Percentiles rank a stretch among this genome's conserved stretches.
phyloP scores from a whole-genome alignment of 2,329 filamentous ascomycete genomes.

The Sphaerulina populicola region DNA sequence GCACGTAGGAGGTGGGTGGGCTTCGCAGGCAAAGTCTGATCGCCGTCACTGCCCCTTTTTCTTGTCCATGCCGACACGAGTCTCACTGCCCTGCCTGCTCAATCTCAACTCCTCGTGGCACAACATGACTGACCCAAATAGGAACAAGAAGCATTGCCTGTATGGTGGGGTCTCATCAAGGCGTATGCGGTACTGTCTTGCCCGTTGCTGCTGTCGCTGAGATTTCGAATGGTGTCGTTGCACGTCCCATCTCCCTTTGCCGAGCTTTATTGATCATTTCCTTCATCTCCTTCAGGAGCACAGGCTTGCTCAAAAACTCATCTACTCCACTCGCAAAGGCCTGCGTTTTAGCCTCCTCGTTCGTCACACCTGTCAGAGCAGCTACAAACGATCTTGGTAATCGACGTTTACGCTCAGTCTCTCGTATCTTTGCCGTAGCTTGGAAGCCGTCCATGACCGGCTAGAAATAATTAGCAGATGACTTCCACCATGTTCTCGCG shows the following conservation, averaged over 20 bases:
- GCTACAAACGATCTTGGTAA: constrained; percentile 15
- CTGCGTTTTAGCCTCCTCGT: constrained; percentile 14
- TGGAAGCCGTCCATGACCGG: constrained; percentile 19
- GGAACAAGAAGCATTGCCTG: no score
- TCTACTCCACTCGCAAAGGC: constrained; percentile 24
- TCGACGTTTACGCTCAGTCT: constrained; percentile 13
- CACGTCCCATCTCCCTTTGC: background rate
- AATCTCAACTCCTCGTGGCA: no score
- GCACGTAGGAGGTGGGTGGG: background rate
- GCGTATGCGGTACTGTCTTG: background rate
- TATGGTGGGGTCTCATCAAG: no score
- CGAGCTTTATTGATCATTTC: background rate
- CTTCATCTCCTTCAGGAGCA: constrained; percentile 15
- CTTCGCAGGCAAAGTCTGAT: background rate
- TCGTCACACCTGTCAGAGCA: constrained; percentile 26
- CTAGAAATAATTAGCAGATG: background rate
- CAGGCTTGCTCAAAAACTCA: constrained; percentile 25
- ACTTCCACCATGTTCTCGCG: no score
- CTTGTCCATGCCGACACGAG: background rate
- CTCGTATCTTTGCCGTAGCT: constrained; percentile 19
- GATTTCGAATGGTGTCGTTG: background rate
- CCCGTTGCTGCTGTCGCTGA: background rate
- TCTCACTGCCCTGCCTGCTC: no score
- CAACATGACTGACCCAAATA: no score
- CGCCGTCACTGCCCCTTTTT: background rate